Percentiles rank a stretch among this genome's conserved stretches.
phyloP scores from a whole-genome alignment of 2,329 filamentous ascomycete genomes.

The Colletotrichum plurivorum region DNA sequence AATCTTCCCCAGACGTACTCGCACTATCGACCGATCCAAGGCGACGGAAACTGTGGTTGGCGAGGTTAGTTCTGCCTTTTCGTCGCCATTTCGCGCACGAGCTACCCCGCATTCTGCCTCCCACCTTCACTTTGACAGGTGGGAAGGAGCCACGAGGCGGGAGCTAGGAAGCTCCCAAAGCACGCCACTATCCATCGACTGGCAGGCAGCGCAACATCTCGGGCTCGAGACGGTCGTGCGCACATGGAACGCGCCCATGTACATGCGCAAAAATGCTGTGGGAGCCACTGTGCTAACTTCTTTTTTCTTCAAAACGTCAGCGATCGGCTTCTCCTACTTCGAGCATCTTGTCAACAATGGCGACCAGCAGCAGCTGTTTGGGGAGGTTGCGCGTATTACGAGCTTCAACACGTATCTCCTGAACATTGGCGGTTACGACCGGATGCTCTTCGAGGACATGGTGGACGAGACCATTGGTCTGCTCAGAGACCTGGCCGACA shows the following conservation, averaged over 20 bases:
- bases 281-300: slow-evolving; percentile 19
- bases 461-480: slow-evolving; percentile 81
- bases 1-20: slow-evolving; percentile 86
- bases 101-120: slow-evolving; percentile 40
- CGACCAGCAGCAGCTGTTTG: slow-evolving; percentile 74
- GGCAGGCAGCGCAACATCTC: neutral
- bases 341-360: slow-evolving; percentile 82
- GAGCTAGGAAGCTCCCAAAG: neutral
- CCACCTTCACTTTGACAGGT: neutral
- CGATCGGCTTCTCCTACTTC: slow-evolving; percentile 93
- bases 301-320: slow-evolving; percentile 60
- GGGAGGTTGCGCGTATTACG: slow-evolving; percentile 80
- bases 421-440: slow-evolving; percentile 78
- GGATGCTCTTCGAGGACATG: slow-evolving; percentile 85
- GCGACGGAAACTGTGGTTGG: slow-evolving; percentile 98
- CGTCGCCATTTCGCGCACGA: slow-evolving; percentile 4
- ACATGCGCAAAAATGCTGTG: too few relatives aligned
- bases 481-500: slow-evolving; percentile 72
- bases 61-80: slow-evolving; percentile 77
- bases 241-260: too few relatives aligned
- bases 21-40: slow-evolving; percentile 88
- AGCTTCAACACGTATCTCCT: slow-evolving; percentile 80
- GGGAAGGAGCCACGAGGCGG: neutral
- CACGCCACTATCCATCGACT: slow-evolving; percentile 6
- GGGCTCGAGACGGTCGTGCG: neutral